A percentile compares a stretch with the other conserved stretches of the same genome.
phyloP scores from a whole-genome alignment of 805 yeast genomes.

The Candida odintsovae region DNA sequence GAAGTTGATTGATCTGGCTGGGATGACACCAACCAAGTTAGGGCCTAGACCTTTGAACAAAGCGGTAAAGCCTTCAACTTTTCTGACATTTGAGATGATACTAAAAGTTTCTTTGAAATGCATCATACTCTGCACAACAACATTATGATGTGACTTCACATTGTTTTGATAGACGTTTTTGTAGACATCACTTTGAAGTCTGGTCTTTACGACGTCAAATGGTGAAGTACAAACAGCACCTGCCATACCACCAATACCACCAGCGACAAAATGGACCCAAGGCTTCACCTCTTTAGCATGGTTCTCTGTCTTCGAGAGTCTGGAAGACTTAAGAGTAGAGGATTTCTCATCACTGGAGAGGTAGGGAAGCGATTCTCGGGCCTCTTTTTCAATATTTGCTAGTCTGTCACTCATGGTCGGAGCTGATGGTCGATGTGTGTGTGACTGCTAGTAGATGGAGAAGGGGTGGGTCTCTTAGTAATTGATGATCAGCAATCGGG shows the following conservation, averaged over 20 bases:
- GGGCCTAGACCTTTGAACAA: constrained; percentile 95
- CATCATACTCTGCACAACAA: constrained; percentile 39
- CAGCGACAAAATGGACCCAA: constrained; percentile 84
- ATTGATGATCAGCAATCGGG: too few relatives aligned
- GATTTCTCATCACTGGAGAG: constrained; percentile 71
- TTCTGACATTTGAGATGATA: constrained; percentile 64
- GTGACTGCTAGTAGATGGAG: neutral
- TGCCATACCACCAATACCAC: constrained; percentile 95
- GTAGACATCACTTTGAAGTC: constrained; percentile 87
- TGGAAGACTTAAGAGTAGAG: constrained; percentile 40
- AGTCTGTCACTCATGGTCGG: neutral
- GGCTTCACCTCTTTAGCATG: constrained; percentile 32
- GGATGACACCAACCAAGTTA: constrained; percentile 93
- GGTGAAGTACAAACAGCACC: constrained; percentile 96
- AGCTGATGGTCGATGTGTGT: neutral
- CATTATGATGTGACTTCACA: constrained; percentile 25
- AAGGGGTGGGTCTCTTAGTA: too few relatives aligned
- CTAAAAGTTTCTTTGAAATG: constrained; percentile 82
- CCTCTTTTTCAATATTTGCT: constrained; percentile 42
- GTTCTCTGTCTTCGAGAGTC: constrained; percentile 1
- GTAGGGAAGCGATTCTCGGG: constrained; percentile 52
- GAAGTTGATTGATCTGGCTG: constrained; percentile 94
- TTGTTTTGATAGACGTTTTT: constrained; percentile 42
- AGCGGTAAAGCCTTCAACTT: constrained; percentile 76
- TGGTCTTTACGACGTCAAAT: constrained; percentile 90